Evolutionary conservation across 805 yeast species (phyloP).

Genomic region (Wickerhamiella spandovensis): DNA sequence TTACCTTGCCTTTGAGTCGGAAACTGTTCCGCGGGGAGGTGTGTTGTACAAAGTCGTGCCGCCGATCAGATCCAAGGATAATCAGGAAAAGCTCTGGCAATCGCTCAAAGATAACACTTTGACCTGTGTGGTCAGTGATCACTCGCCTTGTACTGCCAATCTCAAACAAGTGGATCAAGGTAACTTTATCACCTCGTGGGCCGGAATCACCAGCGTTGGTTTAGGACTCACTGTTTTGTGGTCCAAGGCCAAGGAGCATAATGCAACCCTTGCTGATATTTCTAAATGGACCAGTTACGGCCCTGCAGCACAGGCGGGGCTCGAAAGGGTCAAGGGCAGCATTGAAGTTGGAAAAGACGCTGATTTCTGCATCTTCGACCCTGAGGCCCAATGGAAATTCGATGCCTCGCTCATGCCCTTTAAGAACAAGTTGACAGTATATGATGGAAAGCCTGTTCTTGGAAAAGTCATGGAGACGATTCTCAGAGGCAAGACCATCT

Average conservation of each 20-base stretch:
- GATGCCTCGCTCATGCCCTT: slow-evolving; percentile 34
- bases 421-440: slow-evolving; percentile 83
- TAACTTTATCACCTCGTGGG: slow-evolving; percentile 90
- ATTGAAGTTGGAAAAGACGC: slow-evolving; percentile 73
- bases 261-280: slow-evolving; percentile 44
- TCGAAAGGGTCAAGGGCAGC: slow-evolving; percentile 57
- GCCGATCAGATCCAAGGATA: slow-evolving; percentile 69
- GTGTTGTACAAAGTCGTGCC: slow-evolving; percentile 93
- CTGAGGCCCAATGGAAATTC: slow-evolving; percentile 35
- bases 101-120: slow-evolving; percentile 56
- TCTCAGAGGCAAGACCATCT: slow-evolving; percentile 63
- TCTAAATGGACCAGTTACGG: slow-evolving; percentile 68
- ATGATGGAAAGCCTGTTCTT: slow-evolving; percentile 50
- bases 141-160: slow-evolving; percentile 91
- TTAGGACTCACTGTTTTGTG: slow-evolving; percentile 71
- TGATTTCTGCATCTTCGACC: slow-evolving; percentile 73
- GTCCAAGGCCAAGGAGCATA: slow-evolving; percentile 45
- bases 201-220: slow-evolving; percentile 89
- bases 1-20: slow-evolving; percentile 67
- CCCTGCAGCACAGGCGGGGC: slow-evolving; percentile 78
- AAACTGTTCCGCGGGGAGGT: slow-evolving; percentile 58
- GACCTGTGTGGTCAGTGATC: slow-evolving; percentile 85
- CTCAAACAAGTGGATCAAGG: slow-evolving; percentile 70
- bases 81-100: slow-evolving; percentile 62
- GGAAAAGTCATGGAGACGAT: slow-evolving; percentile 75